Evolutionary conservation across 192 early-diverging fungal genomes (phyloP).

Genomic region (Endogone sp.): DNA sequence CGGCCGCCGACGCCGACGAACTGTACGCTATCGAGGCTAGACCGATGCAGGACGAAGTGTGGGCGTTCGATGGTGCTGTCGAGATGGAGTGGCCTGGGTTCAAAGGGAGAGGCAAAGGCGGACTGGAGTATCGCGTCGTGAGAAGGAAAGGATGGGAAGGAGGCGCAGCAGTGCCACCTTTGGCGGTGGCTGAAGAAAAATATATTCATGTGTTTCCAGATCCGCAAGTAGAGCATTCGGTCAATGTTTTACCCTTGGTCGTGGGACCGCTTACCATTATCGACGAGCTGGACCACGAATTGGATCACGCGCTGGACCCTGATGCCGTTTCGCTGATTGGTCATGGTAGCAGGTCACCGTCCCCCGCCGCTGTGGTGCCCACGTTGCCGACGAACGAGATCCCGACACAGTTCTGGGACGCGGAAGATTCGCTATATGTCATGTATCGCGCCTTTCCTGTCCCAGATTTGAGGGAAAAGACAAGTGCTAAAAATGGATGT

Average conservation of each 20-base stretch:
- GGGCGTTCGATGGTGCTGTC: not conserved
- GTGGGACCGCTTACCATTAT: constrained; percentile 3
- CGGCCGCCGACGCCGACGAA: not conserved
- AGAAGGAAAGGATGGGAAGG: not conserved
- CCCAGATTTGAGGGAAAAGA: constrained; percentile 7
- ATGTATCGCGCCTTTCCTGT: constrained; percentile 3
- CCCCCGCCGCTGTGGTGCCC: not conserved
- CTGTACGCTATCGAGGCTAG: not conserved
- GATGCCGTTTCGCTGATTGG: no score
- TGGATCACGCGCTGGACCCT: not conserved
- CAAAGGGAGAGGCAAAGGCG: not conserved
- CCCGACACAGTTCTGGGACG: constrained; percentile 13
- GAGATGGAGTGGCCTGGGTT: constrained; percentile 11
- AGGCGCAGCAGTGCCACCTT: not conserved
- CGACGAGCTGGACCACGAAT: not conserved
- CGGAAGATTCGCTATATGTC: constrained; percentile 11
- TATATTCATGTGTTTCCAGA: constrained; percentile 6
- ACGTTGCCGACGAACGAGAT: not conserved
- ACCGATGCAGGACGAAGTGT: constrained; percentile 13
- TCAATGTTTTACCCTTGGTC: constrained; percentile 7
- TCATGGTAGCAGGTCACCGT: constrained; percentile 1
- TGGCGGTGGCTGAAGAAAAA: no score
- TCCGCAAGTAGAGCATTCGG: not conserved
- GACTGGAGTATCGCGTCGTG: constrained; percentile 10
- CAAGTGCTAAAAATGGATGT: constrained; percentile 15